Conservation (phyloP, 2,329 filamentous ascomycete genomes). For the Colletotrichum acutatum region DNA sequence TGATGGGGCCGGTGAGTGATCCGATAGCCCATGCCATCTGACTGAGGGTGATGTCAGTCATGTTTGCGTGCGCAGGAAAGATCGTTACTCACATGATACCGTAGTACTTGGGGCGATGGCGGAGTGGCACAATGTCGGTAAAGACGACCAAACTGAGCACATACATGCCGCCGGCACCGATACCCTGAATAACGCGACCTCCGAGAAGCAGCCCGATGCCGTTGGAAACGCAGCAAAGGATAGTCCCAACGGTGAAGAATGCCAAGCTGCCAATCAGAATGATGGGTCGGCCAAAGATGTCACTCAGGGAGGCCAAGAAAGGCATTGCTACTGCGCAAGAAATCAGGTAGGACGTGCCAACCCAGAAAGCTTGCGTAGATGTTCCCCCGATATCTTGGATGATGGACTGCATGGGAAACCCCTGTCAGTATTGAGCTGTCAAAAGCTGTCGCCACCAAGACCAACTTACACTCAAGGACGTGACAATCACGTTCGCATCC, state of each 20-base stretch:
- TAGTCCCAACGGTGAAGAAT: slow-evolving; percentile 56
- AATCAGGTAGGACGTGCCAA: slow-evolving; percentile 43
- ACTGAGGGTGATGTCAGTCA: slow-evolving; percentile 9
- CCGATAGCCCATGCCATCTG: slow-evolving; percentile 53
- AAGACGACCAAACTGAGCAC: slow-evolving; percentile 53
- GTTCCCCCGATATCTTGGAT: slow-evolving; percentile 40
- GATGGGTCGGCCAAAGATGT: slow-evolving; percentile 48
- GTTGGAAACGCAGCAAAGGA: slow-evolving; percentile 49
- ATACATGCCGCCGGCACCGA: slow-evolving; percentile 55
- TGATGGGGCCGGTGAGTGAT: slow-evolving; percentile 51
- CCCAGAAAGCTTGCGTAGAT: slow-evolving; percentile 43
- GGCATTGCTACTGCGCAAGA: slow-evolving; percentile 43
- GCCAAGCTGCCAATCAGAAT: slow-evolving; percentile 46
- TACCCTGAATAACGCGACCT: slow-evolving; percentile 52
- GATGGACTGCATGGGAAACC: slow-evolving; percentile 35
- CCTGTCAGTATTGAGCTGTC: background rate
- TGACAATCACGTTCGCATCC: slow-evolving; percentile 34
- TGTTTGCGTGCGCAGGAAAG: no score
- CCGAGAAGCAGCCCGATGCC: slow-evolving; percentile 47
- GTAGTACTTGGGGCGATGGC: slow-evolving; percentile 54
- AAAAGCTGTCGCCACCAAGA: background rate
- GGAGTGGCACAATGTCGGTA: slow-evolving; percentile 54
- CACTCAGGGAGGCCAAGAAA: slow-evolving; percentile 45
- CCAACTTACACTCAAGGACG: slow-evolving; percentile 27
- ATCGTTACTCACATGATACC: slow-evolving; percentile 45